These are phyloP conservation scores for Mortierella sp. DNA, from an alignment of 371 early-diverging fungal species.

Conservation along the genomic window DNA sequence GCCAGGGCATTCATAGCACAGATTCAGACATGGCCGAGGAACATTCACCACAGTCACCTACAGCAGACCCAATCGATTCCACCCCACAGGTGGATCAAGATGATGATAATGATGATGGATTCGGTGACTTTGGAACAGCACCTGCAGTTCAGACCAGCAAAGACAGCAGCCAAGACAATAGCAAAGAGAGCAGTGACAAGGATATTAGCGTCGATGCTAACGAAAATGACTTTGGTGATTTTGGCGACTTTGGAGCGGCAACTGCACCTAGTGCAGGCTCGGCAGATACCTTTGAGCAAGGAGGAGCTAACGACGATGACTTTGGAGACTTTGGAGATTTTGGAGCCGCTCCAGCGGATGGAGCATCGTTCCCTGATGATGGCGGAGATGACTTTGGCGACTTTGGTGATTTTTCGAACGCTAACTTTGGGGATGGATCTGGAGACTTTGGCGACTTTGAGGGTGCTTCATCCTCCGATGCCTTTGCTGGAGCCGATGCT, in stretches of 20 bases:
- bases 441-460: slow-evolving; percentile 47
- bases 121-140: slow-evolving; percentile 32
- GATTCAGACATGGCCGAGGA: too few relatives aligned
- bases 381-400: slow-evolving; percentile 53
- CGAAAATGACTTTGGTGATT: slow-evolving; percentile 39
- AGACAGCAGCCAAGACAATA: neutral
- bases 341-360: too few relatives aligned
- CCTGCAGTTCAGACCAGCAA: neutral
- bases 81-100: neutral
- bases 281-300: too few relatives aligned
- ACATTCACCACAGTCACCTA: too few relatives aligned
- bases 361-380: too few relatives aligned
- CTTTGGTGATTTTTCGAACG: slow-evolving; percentile 20
- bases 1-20: too few relatives aligned
- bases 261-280: slow-evolving; percentile 16
- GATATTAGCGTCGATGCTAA: slow-evolving; percentile 6
- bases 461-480: neutral
- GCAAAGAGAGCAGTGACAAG: neutral
- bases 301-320: slow-evolving; percentile 32
- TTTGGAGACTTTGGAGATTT: slow-evolving; percentile 39
- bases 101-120: slow-evolving; percentile 10
- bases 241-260: slow-evolving; percentile 43
- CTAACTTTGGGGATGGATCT: slow-evolving; percentile 22
- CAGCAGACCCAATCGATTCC: too few relatives aligned
- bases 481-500: slow-evolving; percentile 3